Percentiles rank a stretch among this genome's conserved stretches.
phyloP scores from a whole-genome alignment of 345 rosid species.

The Eutrema yunnanense region DNA sequence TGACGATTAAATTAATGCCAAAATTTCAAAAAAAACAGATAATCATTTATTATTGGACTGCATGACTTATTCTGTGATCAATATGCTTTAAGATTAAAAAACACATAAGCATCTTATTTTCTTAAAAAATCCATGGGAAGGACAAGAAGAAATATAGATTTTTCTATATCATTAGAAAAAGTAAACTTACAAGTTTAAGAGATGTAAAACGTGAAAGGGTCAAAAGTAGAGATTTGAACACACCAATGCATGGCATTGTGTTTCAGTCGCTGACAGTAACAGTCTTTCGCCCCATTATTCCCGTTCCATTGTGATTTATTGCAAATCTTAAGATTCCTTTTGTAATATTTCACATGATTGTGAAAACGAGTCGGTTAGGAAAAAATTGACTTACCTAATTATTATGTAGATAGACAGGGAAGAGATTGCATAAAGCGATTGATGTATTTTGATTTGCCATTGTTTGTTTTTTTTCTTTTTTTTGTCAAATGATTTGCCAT shows the following conservation, averaged over 20 bases:
- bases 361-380: background rate
- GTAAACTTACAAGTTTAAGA: background rate
- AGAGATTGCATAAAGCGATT: background rate
- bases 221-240: background rate
- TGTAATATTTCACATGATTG: background rate
- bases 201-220: too few species aligned
- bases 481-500: too few species aligned
- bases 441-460: background rate
- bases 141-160: background rate
- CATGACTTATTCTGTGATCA: background rate
- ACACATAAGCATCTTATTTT: background rate
- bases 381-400: background rate
- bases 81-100: background rate
- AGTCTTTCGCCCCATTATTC: slow-evolving; percentile 5
- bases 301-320: background rate
- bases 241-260: slow-evolving; percentile 22
- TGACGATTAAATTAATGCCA: background rate
- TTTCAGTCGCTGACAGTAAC: background rate
- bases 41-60: background rate
- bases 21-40: background rate
- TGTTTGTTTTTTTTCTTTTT: too few species aligned
- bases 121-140: background rate
- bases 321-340: background rate
- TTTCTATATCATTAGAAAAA: background rate
- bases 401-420: background rate